Evolutionary conservation across 345 rosid species (phyloP).

Genomic region (Aquilaria malaccensis): DNA sequence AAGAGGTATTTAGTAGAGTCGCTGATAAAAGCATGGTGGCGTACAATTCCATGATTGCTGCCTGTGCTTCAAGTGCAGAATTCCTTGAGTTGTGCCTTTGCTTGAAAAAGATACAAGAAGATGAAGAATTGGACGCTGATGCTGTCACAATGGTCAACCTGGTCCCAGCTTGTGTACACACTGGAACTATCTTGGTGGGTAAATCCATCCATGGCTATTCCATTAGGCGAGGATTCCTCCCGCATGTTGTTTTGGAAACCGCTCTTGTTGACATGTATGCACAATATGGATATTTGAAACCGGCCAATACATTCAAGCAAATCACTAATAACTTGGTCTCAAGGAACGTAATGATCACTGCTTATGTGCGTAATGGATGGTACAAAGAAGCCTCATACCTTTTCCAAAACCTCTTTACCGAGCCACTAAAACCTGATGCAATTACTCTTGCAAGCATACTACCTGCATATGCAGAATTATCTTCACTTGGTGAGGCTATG

Average conservation of each 20-base stretch:
- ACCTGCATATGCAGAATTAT: slow-evolving; percentile 63
- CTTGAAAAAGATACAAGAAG: slow-evolving; percentile 43
- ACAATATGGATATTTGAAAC: slow-evolving; percentile 28
- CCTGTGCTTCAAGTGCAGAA: slow-evolving; percentile 35
- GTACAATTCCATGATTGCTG: slow-evolving; percentile 75
- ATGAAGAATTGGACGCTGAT: slow-evolving; percentile 43
- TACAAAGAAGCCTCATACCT: slow-evolving; percentile 40
- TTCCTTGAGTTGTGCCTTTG: slow-evolving; percentile 39
- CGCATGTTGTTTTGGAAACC: slow-evolving; percentile 57
- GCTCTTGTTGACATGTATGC: slow-evolving; percentile 71
- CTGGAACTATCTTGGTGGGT: slow-evolving; percentile 34
- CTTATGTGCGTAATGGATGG: slow-evolving; percentile 43
- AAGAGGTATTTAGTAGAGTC: slow-evolving; percentile 46
- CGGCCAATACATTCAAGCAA: slow-evolving; percentile 39
- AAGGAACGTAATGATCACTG: slow-evolving; percentile 67
- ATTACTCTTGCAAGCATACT: slow-evolving; percentile 50
- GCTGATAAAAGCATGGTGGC: slow-evolving; percentile 37
- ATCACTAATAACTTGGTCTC: slow-evolving; percentile 54
- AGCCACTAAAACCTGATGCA: slow-evolving; percentile 41
- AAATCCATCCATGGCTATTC: slow-evolving; percentile 60
- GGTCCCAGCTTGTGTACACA: slow-evolving; percentile 52
- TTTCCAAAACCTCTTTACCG: slow-evolving; percentile 36
- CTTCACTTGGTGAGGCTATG: slow-evolving; percentile 41
- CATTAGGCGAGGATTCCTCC: slow-evolving; percentile 51
- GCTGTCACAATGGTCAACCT: slow-evolving; percentile 51